Conservation (phyloP, 73 alveolate species). For the Paramecium pentaurelia region DNA sequence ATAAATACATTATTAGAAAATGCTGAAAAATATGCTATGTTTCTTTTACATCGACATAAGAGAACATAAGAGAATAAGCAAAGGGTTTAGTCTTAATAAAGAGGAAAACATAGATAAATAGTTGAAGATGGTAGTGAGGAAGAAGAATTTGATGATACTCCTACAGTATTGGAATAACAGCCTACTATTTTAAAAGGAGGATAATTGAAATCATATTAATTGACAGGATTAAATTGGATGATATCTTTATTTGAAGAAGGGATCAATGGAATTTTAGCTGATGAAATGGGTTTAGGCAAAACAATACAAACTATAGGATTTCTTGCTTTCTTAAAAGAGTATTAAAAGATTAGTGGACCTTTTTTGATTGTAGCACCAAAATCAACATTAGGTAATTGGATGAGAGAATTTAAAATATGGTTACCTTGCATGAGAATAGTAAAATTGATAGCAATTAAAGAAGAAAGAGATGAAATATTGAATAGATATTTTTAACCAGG, state of each 20-base stretch:
- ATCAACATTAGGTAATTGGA: constrained; percentile 96
- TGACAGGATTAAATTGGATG: constrained; percentile 97
- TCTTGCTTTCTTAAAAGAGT: constrained; percentile 70
- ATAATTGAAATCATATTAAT: constrained; percentile 76
- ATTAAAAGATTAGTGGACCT: constrained; percentile 71
- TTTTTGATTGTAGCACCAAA: constrained; percentile 91
- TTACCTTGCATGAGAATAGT: constrained; percentile 86
- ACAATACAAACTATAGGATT: constrained; percentile 80
- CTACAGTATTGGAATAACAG: constrained; percentile 5
- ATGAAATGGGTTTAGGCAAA: constrained; percentile 91
- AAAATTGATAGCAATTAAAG: constrained; percentile 89
- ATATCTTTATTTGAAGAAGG: constrained; percentile 82
- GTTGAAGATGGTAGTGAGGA: constrained; percentile 48
- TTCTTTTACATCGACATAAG: constrained; percentile 50
- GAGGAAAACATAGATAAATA: constrained; percentile 37
- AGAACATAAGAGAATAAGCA: constrained; percentile 43
- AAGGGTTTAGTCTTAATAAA: not conserved
- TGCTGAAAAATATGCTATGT: constrained; percentile 58
- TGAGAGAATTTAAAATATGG: constrained; percentile 92
- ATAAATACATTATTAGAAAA: constrained; percentile 38
- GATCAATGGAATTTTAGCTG: constrained; percentile 90
- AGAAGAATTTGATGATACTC: constrained; percentile 48
- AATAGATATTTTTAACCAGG: constrained; percentile 77
- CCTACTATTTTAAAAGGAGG: constrained; percentile 60
- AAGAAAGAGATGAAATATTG: constrained; percentile 88